Percentiles rank a stretch among this genome's conserved stretches.
phyloP scores from a whole-genome alignment of 2,329 filamentous ascomycete species.

The Alternaria atra region DNA sequence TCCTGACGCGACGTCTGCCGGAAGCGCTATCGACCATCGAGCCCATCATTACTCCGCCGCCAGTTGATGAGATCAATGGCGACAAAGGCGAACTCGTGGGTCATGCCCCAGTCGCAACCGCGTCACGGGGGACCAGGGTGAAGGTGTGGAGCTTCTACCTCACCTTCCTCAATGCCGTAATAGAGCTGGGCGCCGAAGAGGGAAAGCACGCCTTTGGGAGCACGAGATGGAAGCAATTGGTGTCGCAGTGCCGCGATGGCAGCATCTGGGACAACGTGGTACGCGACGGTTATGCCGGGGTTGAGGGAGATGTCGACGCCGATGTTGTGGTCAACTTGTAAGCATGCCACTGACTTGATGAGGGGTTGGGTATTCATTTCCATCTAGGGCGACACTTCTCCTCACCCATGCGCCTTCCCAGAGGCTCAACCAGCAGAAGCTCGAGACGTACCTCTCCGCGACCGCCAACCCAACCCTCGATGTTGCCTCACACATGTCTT shows the following conservation, averaged over 20 bases:
- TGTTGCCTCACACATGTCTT: slow-evolving; percentile 70
- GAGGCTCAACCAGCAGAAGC: slow-evolving; percentile 80
- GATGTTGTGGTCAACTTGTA: slow-evolving; percentile 93
- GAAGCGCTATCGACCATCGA: slow-evolving; percentile 88
- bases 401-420: slow-evolving; percentile 90
- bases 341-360: slow-evolving; percentile 40
- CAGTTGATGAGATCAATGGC: slow-evolving; percentile 35
- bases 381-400: slow-evolving; percentile 79
- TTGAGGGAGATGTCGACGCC: slow-evolving; percentile 89
- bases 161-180: slow-evolving; percentile 88
- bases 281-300: slow-evolving; percentile 83
- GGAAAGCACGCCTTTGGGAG: slow-evolving; percentile 88
- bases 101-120: slow-evolving; percentile 77
- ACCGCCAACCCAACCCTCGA: slow-evolving; percentile 77
- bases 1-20: slow-evolving; percentile 89
- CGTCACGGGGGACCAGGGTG: slow-evolving; percentile 82
- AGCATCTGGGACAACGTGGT: slow-evolving; percentile 95
- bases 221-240: slow-evolving; percentile 83
- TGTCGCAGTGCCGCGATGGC: slow-evolving; percentile 85
- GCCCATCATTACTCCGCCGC: slow-evolving; percentile 75
- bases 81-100: slow-evolving; percentile 34
- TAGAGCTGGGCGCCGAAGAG: slow-evolving; percentile 88
- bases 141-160: slow-evolving; percentile 99
- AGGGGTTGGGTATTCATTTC: slow-evolving; percentile 7
- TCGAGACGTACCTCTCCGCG: slow-evolving; percentile 88